These are phyloP conservation scores for Lodderomyces theae DNA, from an alignment of 1,139 yeast genomes.

Conservation along the genomic window DNA sequence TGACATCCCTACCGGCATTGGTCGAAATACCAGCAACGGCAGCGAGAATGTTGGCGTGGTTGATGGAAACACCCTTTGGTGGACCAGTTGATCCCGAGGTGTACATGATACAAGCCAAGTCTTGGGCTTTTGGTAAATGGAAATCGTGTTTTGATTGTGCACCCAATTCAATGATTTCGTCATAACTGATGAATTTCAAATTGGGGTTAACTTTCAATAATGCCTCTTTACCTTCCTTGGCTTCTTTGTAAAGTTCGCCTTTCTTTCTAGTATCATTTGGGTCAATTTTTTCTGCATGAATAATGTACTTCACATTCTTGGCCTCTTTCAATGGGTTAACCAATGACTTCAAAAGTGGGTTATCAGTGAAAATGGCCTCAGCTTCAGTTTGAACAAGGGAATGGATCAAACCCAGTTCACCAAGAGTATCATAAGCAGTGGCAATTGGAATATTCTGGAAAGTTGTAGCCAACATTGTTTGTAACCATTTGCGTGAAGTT, in stretches of 20 bases:
- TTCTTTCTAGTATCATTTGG: slow-evolving; percentile 60
- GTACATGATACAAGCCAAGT: slow-evolving; percentile 90
- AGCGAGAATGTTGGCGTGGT: slow-evolving; percentile 74
- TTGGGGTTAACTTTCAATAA: slow-evolving; percentile 73
- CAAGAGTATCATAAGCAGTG: slow-evolving; percentile 96
- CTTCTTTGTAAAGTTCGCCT: slow-evolving; percentile 56
- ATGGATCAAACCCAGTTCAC: slow-evolving; percentile 86
- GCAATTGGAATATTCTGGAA: slow-evolving; percentile 83
- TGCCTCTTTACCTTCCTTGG: slow-evolving; percentile 55
- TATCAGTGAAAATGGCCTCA: slow-evolving; percentile 79
- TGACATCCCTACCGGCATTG: slow-evolving; percentile 54
- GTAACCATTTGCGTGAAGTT: slow-evolving; percentile 88
- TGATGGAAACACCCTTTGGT: slow-evolving; percentile 93
- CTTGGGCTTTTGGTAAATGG: slow-evolving; percentile 64
- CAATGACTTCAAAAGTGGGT: slow-evolving; percentile 62
- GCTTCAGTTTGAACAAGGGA: slow-evolving; percentile 82
- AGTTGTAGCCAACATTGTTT: slow-evolving; percentile 73
- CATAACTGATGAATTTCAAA: slow-evolving; percentile 59
- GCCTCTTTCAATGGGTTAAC: slow-evolving; percentile 72
- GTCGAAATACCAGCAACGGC: slow-evolving; percentile 81
- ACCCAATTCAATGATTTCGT: slow-evolving; percentile 70
- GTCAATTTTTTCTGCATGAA: slow-evolving; percentile 65
- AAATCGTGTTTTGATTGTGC: slow-evolving; percentile 38
- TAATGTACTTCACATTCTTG: slow-evolving; percentile 58
- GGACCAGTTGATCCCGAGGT: slow-evolving; percentile 98